A percentile compares a stretch with the other conserved stretches of the same genome.
These are phyloP conservation scores for Picea glauca DNA, from an alignment of 75 land plant genomes.

Conservation along the genomic window DNA sequence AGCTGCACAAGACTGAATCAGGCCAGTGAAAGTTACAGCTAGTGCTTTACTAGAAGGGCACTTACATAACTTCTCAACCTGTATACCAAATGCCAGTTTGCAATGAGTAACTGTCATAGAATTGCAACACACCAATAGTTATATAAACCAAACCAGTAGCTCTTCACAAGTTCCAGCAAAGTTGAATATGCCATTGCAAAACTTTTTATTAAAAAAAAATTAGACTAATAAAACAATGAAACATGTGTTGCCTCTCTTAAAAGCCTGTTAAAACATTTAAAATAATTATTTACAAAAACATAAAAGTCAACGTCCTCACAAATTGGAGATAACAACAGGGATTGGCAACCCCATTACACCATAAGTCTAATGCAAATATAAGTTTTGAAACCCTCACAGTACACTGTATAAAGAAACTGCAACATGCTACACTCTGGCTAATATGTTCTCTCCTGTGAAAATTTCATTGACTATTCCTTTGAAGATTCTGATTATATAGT, in stretches of 20 bases:
- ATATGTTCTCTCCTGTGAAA: too few relatives aligned
- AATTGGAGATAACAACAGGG: background rate
- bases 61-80: constrained; percentile 71
- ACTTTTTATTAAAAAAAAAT: background rate
- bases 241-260: background rate
- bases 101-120: background rate
- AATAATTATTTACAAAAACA: background rate
- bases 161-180: too few relatives aligned
- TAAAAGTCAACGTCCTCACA: background rate
- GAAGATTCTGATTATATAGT: too few relatives aligned
- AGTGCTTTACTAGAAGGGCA: constrained; percentile 70
- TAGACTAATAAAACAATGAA: background rate
- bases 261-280: background rate
- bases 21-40: constrained; percentile 82
- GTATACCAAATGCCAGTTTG: constrained; percentile 9
- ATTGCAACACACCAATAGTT: background rate
- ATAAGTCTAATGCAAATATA: too few relatives aligned
- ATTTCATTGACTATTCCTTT: too few relatives aligned
- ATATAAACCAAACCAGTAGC: too few relatives aligned
- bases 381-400: too few relatives aligned
- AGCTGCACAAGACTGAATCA: constrained; percentile 72
- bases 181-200: too few relatives aligned
- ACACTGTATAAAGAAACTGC: too few relatives aligned
- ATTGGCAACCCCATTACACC: background rate
- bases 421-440: too few relatives aligned